Evolutionary conservation across 176 grass and related monocot species (phyloP).

Genomic region (Leersia perrieri): DNA sequence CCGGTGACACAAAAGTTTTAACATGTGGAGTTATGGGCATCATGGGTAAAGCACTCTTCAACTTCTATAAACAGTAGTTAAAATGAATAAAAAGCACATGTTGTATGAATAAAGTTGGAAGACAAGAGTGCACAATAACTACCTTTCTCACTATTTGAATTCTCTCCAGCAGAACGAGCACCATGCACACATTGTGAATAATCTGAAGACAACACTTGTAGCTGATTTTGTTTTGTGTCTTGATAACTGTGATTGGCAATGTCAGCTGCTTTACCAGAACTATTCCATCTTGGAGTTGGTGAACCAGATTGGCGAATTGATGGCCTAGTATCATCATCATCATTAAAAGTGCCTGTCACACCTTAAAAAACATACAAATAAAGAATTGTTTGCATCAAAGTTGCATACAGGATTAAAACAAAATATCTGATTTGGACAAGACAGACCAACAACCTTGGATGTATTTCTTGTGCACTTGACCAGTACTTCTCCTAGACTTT

Average conservation of each 20-base stretch:
- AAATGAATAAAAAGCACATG: not conserved
- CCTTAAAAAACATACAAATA: conserved; percentile 33
- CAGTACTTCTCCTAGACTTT: conserved; percentile 51
- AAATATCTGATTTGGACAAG: conserved; percentile 30
- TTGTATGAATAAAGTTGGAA: not conserved
- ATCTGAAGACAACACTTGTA: conserved; percentile 19
- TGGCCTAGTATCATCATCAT: conserved; percentile 26
- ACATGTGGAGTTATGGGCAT: not conserved
- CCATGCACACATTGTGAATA: conserved; percentile 20
- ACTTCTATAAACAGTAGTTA: not conserved
- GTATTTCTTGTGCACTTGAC: conserved; percentile 50
- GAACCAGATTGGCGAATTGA: conserved; percentile 27
- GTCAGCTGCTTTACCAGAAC: conserved; percentile 39
- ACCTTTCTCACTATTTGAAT: conserved; percentile 35
- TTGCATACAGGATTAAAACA: not conserved
- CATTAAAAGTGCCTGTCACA: conserved; percentile 20
- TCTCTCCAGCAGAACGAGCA: conserved; percentile 9
- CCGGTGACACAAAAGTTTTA: not conserved
- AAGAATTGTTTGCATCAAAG: not conserved
- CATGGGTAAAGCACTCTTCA: not conserved
- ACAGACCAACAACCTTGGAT: conserved; percentile 68
- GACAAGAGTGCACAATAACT: not conserved
- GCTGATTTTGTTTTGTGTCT: conserved; percentile 43
- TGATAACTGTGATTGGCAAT: conserved; percentile 14
- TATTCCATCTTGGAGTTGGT: conserved; percentile 37